Percentiles rank a stretch among this genome's conserved stretches.
Evolutionary conservation across 176 grass and related monocot species (phyloP).

Genomic region (Zea mays): DNA sequence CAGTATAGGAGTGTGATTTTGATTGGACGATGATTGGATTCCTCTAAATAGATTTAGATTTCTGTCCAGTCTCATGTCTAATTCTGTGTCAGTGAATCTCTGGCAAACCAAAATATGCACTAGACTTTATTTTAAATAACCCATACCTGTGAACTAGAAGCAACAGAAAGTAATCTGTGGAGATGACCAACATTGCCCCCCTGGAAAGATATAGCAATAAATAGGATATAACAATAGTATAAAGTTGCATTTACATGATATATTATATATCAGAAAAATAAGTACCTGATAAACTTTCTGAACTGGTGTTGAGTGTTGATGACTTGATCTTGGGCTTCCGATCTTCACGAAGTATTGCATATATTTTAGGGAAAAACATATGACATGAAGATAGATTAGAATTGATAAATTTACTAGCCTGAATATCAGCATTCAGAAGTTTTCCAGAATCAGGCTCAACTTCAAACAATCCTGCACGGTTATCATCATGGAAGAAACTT

Average conservation of each 20-base stretch:
- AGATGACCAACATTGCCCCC: conserved; percentile 95
- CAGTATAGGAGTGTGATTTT: no score
- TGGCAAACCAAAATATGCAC: no score
- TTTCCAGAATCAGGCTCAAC: conserved; percentile 98
- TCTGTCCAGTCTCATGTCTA: neutral
- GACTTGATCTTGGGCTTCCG: conserved; percentile 62
- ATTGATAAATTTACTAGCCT: conserved; percentile 51
- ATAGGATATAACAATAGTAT: conserved; percentile 6
- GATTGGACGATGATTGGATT: neutral
- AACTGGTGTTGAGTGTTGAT: conserved; percentile 39
- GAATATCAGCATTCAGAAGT: conserved; percentile 93
- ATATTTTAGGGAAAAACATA: conserved; percentile 34
- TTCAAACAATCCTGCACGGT: conserved; percentile 82
- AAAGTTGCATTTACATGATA: neutral
- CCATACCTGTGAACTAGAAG: conserved; percentile 93
- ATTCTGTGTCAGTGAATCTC: conserved; percentile 8
- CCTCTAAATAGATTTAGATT: neutral
- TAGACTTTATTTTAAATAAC: neutral
- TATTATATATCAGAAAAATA: neutral
- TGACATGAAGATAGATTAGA: conserved; percentile 7
- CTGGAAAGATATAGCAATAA: conserved; percentile 54
- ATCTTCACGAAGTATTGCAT: conserved; percentile 49
- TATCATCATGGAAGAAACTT: conserved; percentile 95
- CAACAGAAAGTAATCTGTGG: conserved; percentile 85
- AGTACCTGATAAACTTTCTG: conserved; percentile 94